Base-by-base conservation (phyloP, 306 rosid genomes). In the Gleditsia sinensis region DNA sequence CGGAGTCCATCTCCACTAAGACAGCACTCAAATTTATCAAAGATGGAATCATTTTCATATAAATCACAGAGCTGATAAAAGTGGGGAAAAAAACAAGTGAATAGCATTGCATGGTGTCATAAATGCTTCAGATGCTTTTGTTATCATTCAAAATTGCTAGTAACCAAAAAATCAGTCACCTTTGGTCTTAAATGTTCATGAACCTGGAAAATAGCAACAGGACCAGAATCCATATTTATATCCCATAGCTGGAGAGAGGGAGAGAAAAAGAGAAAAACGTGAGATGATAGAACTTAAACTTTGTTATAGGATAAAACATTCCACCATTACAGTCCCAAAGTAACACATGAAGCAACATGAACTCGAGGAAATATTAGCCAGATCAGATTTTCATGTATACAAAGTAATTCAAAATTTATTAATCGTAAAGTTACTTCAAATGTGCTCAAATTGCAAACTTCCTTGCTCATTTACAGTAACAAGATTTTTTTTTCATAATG, bases 151-250 rank as follows among this genome's bases (percentile, higher is more conserved):
- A 23, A 20, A 64, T 9, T 40, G n/a, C 36, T 4, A 21, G 14
- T 58, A 62, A 36, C 25, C 13, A 11, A 62, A 36, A 21, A 62
- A 37, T 62, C 16, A 62, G 19, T 85, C 43, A 89, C 94, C 91
- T 83, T 89, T 32, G 94, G 94, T 81, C 90, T 87, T 83, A 89
- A 80, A 75, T 87, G 75, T 79, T 89, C 94, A 74, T 89, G 94
- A 77, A 87, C 94, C 85, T 87, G 91, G 84, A 89, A 87, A 78
- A 88, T 71, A 34, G 86, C 32, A 37, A 89, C 88, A 0, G 94
- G 94, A 67, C 91, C 90, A 16, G 94, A 83, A 87, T 89, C 91
- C 94, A 89, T 89, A 63, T 89, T 87, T 80, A 89, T 87, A 82
- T 89, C 94, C 94, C 94, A 89, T 75, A 87, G 74, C 91, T 89